Evolutionary conservation across 2,329 filamentous ascomycete species (phyloP).

Genomic region (Microsporum canis): DNA sequence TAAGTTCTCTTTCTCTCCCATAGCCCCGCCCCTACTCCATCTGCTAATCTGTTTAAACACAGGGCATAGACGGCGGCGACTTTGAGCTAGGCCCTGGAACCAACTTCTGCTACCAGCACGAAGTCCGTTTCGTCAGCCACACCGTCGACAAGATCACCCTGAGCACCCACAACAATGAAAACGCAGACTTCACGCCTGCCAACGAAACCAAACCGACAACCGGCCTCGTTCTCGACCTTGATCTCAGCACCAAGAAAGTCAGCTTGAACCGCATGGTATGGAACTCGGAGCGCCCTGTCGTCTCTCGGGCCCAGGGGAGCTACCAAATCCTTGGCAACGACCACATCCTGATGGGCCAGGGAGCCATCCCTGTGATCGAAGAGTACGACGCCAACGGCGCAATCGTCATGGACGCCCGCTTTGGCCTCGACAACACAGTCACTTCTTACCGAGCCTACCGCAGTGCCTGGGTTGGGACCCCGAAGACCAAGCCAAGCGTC

Average conservation of each 20-base stretch:
- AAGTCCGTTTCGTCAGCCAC: conserved; percentile 1
- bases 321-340: conserved; percentile 7
- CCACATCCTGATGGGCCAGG: conserved; percentile 9
- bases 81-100: conserved; percentile 10
- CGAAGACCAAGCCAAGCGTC: conserved; percentile 9
- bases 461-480: conserved; percentile 4
- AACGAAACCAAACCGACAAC: conserved; percentile 7
- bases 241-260: conserved; percentile 4
- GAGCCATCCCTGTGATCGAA: conserved; percentile 9
- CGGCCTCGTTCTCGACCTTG: conserved; percentile 10
- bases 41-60: neutral
- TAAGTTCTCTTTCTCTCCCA: neutral
- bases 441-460: conserved; percentile 6
- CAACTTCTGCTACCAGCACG: conserved; percentile 13
- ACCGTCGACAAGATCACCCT: conserved; percentile 2
- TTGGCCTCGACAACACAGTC: neutral
- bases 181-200: conserved; percentile 3
- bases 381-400: conserved; percentile 10
- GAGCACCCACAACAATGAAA: conserved; percentile 8
- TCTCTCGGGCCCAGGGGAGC: conserved; percentile 8
- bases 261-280: conserved; percentile 6
- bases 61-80: conserved; percentile 13
- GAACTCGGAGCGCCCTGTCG: neutral
- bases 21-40: too few species aligned
- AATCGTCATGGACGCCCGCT: conserved; percentile 8